These are phyloP conservation scores for Aureobasidium musti DNA, from an alignment of 2,329 filamentous ascomycete species.

Conservation along the genomic window DNA sequence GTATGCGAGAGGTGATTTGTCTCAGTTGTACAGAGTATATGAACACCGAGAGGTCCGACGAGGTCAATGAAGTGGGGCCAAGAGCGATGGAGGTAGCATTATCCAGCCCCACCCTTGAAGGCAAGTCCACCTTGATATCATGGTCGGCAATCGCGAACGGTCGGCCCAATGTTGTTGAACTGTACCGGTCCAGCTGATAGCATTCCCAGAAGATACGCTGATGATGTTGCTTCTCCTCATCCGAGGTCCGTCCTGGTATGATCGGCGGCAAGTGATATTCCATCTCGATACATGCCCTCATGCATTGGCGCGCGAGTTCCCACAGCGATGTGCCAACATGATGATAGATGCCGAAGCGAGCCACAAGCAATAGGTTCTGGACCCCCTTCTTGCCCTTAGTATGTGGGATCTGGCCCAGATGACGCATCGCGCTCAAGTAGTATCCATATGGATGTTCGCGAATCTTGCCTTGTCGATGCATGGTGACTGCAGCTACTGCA, in stretches of 20 bases:
- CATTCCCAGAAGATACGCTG: slow-evolving; percentile 51
- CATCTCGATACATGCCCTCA: slow-evolving; percentile 47
- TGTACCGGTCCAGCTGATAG: slow-evolving; percentile 51
- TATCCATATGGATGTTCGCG: slow-evolving; percentile 47
- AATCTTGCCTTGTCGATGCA: slow-evolving; percentile 40
- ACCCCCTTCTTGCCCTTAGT: slow-evolving; percentile 43
- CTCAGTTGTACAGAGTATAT: slow-evolving; percentile 45
- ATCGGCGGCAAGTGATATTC: slow-evolving; percentile 39
- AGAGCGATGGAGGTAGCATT: neutral
- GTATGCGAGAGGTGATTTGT: slow-evolving; percentile 47
- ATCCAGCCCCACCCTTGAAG: slow-evolving; percentile 43
- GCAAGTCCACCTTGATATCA: slow-evolving; percentile 45
- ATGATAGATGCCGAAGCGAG: slow-evolving; percentile 49
- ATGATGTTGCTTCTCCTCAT: slow-evolving; percentile 42
- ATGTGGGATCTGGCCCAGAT: slow-evolving; percentile 40
- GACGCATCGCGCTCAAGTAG: slow-evolving; percentile 44
- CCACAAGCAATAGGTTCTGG: slow-evolving; percentile 47
- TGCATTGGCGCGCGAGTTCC: slow-evolving; percentile 47
- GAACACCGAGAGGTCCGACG: slow-evolving; percentile 45
- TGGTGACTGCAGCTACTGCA: slow-evolving; percentile 44
- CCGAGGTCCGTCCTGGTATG: slow-evolving; percentile 32
- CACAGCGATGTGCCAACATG: slow-evolving; percentile 48
- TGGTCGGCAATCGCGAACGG: slow-evolving; percentile 48
- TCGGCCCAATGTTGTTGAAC: slow-evolving; percentile 47
- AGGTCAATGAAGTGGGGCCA: neutral